phyloP scores from a whole-genome alignment of 441 rosid genomes.

The Oxalis stricta region DNA sequence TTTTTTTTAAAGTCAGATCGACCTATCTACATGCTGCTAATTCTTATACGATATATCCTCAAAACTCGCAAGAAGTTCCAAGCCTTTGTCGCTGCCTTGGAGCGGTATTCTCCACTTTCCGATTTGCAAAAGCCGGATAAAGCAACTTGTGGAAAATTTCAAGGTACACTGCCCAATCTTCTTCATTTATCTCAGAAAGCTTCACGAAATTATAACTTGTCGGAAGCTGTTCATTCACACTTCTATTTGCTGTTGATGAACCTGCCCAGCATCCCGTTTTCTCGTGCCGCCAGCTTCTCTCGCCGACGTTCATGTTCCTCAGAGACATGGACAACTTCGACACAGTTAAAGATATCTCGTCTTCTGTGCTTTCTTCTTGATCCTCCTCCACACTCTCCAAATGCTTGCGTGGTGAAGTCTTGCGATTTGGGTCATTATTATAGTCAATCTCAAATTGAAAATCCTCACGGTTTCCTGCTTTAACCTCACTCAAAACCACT shows the following conservation, averaged over 20 bases:
- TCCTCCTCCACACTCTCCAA: conserved; percentile 12
- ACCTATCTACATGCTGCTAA: not conserved
- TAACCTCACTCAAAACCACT: conserved; percentile 9
- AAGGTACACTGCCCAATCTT: conserved; percentile 25
- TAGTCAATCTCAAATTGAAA: conserved; percentile 38
- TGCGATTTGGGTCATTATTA: too few relatives aligned
- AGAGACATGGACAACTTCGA: conserved; percentile 22
- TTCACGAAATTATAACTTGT: conserved; percentile 23
- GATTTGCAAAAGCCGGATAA: conserved; percentile 12
- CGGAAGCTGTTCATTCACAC: conserved; percentile 29
- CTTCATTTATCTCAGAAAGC: conserved; percentile 19
- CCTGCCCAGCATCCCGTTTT: conserved; percentile 16
- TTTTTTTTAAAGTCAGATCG: too few relatives aligned
- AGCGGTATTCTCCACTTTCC: conserved; percentile 11
- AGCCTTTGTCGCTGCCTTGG: conserved; percentile 32
- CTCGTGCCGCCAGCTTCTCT: conserved; percentile 17
- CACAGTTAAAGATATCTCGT: not conserved
- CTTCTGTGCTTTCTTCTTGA: not conserved
- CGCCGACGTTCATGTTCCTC: conserved; percentile 18
- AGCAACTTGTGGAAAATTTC: conserved; percentile 22
- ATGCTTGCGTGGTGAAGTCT: too few relatives aligned
- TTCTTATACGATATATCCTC: not conserved
- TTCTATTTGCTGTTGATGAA: conserved; percentile 17
- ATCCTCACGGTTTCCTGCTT: conserved; percentile 27
- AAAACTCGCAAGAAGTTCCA: conserved; percentile 33